Base-by-base conservation (phyloP, 2,329 filamentous ascomycete genomes). In the Beauveria caledonica region DNA sequence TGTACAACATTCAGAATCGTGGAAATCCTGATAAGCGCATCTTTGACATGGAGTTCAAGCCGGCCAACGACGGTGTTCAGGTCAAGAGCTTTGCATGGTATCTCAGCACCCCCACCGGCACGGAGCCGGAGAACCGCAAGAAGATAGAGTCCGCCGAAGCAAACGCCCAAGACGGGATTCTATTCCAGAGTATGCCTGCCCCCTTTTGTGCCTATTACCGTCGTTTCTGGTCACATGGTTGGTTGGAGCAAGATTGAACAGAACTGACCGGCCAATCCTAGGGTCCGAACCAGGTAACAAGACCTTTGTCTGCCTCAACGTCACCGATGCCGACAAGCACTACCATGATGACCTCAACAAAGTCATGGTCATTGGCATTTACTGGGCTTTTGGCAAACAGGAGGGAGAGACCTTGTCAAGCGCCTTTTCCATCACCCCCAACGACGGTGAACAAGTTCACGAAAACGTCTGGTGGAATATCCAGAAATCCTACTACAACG, bases 341-440 rank as follows among this genome's bases (percentile, higher is more conserved):
- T 0, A 19, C 3, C 13, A 17, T 13, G 1, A 21, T 4, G 49
- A n/a, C 5, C 23, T 54, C 23, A 36, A 29, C 15, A 1, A 42
- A 1, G 21, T 21, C 21, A 40, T 60, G 33, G 27, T 49, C 44
- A 6, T 60, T 5, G 11, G 21, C 10, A 19, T 60, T 23, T 1
- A 15, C 33, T 60, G 58, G 58, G 25, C 21, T 11, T 0, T 27
- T 8, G 23, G 8, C 13, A n/a, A 11, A 29, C 11, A 2, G 13
- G 8, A 4, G 9, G 33, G 44, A 10, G 1, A 19, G 17, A 55
- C 58, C 17, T 49, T 13, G 13, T 55, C 58, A 42, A 44, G 21
- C 33, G 58, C 58, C 29, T 60, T 60, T 10, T 17, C 58, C 27
- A 25, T 55, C 8, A 25, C 49, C 5, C 11, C 11, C n/a, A 5